These are phyloP conservation scores for Claviceps paspali DNA, from an alignment of 2,329 filamentous ascomycete genomes.

Conservation along the genomic window DNA sequence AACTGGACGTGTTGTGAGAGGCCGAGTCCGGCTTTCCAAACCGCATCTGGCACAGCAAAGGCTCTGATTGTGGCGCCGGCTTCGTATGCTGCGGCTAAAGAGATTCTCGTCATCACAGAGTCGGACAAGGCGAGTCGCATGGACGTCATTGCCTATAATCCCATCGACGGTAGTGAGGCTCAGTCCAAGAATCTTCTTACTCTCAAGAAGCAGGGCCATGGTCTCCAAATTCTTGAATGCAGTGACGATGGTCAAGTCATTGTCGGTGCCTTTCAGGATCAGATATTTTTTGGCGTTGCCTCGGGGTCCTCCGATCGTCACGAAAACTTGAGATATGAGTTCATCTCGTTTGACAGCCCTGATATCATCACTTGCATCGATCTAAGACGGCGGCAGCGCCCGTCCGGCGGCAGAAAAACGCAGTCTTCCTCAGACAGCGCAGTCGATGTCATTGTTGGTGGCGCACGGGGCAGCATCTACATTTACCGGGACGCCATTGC, in stretches of 20 bases:
- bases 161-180: slow-evolving; percentile 14
- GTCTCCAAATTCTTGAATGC: slow-evolving; percentile 28
- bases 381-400: slow-evolving; percentile 27
- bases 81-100: slow-evolving; percentile 18
- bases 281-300: slow-evolving; percentile 20
- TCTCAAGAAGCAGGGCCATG: slow-evolving; percentile 20
- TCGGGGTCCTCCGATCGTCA: slow-evolving; percentile 10
- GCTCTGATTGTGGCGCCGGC: slow-evolving; percentile 29
- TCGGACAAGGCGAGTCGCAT: slow-evolving; percentile 19
- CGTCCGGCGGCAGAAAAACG: slow-evolving; percentile 11
- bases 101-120: slow-evolving; percentile 33
- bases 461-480: slow-evolving; percentile 60
- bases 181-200: slow-evolving; percentile 21
- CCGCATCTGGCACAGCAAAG: slow-evolving; percentile 26
- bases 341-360: slow-evolving; percentile 41
- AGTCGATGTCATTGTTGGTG: slow-evolving; percentile 66
- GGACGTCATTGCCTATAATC: slow-evolving; percentile 31
- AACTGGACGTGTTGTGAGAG: slow-evolving; percentile 39
- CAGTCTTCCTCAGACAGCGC: slow-evolving; percentile 18
- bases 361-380: slow-evolving; percentile 56
- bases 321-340: slow-evolving; percentile 30
- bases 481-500: slow-evolving; percentile 63
- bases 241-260: slow-evolving; percentile 42
- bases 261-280: slow-evolving; percentile 23
- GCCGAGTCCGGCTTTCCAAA: slow-evolving; percentile 25